Evolutionary conservation across 1,139 yeast species (phyloP).

Genomic region (Debaryomycetaceae sp.): DNA sequence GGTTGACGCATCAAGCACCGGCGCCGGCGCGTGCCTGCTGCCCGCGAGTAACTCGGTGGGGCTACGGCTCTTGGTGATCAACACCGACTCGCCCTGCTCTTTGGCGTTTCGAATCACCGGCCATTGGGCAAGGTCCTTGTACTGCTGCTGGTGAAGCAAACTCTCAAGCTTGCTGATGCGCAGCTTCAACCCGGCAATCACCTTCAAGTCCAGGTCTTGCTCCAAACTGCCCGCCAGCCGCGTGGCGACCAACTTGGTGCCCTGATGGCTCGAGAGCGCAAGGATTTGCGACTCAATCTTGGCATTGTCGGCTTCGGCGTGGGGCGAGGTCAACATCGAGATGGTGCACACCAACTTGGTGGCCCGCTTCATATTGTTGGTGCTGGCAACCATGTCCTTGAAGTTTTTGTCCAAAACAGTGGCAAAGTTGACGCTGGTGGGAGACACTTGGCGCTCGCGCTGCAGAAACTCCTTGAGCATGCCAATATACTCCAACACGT

Average conservation of each 20-base stretch:
- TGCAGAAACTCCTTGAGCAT: conserved; percentile 17
- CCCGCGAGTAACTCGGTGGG: conserved; percentile 5
- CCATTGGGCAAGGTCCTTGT: conserved; percentile 55
- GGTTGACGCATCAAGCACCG: conserved; percentile 31
- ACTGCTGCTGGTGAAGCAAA: conserved; percentile 62
- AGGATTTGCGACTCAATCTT: conserved; percentile 15
- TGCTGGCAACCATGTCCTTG: conserved; percentile 39
- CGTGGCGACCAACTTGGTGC: conserved; percentile 9
- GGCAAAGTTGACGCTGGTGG: conserved; percentile 25
- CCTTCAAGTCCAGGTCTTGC: conserved; percentile 27
- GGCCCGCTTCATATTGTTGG: conserved; percentile 34
- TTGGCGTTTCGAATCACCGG: conserved; percentile 28
- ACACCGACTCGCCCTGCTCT: conserved; percentile 4
- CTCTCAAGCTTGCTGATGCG: conserved; percentile 64
- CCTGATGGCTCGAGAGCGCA: conserved; percentile 6
- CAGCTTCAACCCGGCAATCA: conserved; percentile 52
- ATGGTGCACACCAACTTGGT: conserved; percentile 33
- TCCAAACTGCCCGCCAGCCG: conserved; percentile 15
- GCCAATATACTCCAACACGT: conserved; percentile 33
- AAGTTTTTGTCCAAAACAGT: conserved; percentile 42
- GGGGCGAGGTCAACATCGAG: conserved; percentile 26
- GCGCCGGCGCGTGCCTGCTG: conserved; percentile 9
- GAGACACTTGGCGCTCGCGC: conserved; percentile 8
- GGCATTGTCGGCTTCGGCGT: conserved; percentile 18
- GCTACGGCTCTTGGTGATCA: conserved; percentile 6